Base-by-base conservation (phyloP, 2,329 filamentous ascomycete species). In the Neocatenulostroma microsporum region DNA sequence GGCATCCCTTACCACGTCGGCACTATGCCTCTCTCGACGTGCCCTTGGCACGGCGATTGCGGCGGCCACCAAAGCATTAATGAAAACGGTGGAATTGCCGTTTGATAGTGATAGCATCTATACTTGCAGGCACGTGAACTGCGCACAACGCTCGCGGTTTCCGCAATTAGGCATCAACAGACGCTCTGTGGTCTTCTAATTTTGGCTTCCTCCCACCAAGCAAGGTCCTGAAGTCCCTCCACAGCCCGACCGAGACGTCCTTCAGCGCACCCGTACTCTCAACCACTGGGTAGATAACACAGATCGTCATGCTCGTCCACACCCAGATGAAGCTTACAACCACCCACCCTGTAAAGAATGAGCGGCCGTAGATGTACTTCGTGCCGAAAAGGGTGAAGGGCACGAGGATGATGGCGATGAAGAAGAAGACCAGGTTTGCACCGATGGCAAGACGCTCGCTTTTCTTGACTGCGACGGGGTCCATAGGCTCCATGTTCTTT, bases 311-410 rank as follows among this genome's bases (percentile, higher is more conserved):
- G 13, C 53, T 57, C 6, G 45, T 47, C 54, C 66, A 67, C 2
- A 66, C 60, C 63, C 63, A 67, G 10, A 62, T 50, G 34, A 67
- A 65, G 24, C 55, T 57, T 12, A 66, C 48, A 0, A 67, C 56
- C 5, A 64, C 58, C 61, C 62, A 65, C 0, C 51, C 62, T 0
- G 56, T 60, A 40, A 67, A 67, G 46, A 67, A 65, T 0, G 54
- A 47, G 19, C 57, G 53, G 19, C 51, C 60, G 41, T 63, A 66
- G 15, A 66, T 52, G 38, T 66, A 66, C 1, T 58, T 49, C 1
- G 56, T 57, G 36, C 63, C 60, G 46, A 65, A 66, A 48, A 67
- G 37, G 2, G 50, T 50, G 27, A 54, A 52, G 2, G 51, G 53
- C 2, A 53, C 48, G 4, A 55, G 35, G 18, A 66, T 46, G 30